These are phyloP conservation scores for Chloranthus sessilifolius DNA, from an alignment of 164 flowering plant genomes.

Conservation along the genomic window DNA sequence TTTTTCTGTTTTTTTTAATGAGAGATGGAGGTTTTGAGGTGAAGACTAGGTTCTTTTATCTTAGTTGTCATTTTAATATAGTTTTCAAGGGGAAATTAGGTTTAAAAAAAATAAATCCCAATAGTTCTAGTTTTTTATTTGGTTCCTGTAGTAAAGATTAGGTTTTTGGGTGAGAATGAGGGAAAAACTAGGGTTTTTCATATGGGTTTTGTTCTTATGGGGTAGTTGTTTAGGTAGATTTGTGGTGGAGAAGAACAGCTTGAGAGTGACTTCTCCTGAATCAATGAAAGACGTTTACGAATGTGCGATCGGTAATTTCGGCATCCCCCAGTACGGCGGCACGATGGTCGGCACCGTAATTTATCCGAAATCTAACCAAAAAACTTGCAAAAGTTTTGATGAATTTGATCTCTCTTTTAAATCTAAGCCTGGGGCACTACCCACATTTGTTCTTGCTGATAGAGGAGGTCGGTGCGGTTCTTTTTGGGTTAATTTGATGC, in stretches of 20 bases:
- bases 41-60: constrained; percentile 2
- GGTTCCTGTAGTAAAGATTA: not conserved
- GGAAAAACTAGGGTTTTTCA: constrained; percentile 35
- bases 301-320: constrained; percentile 93
- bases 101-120: too few relatives aligned
- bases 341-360: constrained; percentile 65
- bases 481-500: not conserved
- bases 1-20: too few relatives aligned
- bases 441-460: constrained; percentile 71
- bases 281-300: constrained; percentile 59
- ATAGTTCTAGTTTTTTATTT: not conserved
- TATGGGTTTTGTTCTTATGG: constrained; percentile 29
- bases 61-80: constrained; percentile 9
- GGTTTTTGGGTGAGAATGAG: constrained; percentile 26
- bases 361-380: constrained; percentile 70
- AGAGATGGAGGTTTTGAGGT: not conserved
- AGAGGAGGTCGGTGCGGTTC: constrained; percentile 57
- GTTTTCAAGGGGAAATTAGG: not conserved
- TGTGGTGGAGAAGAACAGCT: constrained; percentile 93
- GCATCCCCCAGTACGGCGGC: constrained; percentile 95
- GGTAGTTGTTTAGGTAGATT: constrained; percentile 56
- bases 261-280: constrained; percentile 73
- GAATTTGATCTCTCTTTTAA: constrained; percentile 56
- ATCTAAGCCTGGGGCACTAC: constrained; percentile 70
- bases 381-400: constrained; percentile 65